phyloP scores from a whole-genome alignment of 2,329 filamentous ascomycete species.

The Camillea tinctor region DNA sequence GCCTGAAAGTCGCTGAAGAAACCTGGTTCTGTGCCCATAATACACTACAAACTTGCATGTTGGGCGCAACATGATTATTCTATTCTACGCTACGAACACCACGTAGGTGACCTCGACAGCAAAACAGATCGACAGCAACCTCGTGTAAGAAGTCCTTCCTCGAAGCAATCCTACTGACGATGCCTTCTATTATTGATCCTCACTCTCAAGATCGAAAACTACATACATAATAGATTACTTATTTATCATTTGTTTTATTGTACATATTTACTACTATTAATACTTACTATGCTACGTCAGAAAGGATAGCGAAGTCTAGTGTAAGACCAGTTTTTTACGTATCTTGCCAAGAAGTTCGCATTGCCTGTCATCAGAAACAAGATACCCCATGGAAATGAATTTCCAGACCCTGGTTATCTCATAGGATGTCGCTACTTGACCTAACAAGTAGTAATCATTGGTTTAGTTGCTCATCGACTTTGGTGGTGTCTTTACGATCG shows the following conservation, averaged over 20 bases:
- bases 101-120: not conserved
- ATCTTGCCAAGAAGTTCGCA: not conserved
- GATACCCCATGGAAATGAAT: not conserved
- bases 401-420: not conserved
- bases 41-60: not conserved
- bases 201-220: too few species aligned
- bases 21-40: constrained; percentile 6
- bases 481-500: not conserved
- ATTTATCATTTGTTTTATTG: too few species aligned
- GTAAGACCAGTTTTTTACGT: not conserved
- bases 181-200: not conserved
- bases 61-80: not conserved
- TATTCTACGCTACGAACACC: not conserved
- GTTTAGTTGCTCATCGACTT: not conserved
- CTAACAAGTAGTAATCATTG: too few species aligned
- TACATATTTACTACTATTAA: too few species aligned
- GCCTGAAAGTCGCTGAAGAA: constrained; percentile 6
- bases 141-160: not conserved
- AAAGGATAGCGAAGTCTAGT: not conserved
- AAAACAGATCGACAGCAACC: not conserved
- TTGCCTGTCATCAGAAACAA: not conserved
- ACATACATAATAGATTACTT: too few species aligned
- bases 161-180: not conserved
- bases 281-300: too few species aligned
- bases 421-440: too few species aligned